These are phyloP conservation scores for Fraxinus anomala DNA, from an alignment of 257 asterid genomes.

Conservation along the genomic window DNA sequence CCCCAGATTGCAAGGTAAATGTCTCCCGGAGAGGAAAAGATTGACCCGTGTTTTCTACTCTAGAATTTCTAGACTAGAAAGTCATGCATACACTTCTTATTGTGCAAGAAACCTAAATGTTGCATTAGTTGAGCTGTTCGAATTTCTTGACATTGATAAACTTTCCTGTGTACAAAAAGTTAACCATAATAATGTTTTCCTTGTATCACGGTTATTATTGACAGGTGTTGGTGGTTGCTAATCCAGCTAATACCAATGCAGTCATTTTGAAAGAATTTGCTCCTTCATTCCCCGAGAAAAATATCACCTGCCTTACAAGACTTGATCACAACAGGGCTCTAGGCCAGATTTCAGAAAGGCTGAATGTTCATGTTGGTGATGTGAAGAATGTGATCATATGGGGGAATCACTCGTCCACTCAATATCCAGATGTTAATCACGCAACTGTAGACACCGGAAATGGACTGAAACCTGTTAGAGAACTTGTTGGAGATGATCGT, in stretches of 20 bases:
- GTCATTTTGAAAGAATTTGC: slow-evolving; percentile 74
- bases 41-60: too few species aligned
- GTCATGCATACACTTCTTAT: too few species aligned
- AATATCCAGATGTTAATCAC: slow-evolving; percentile 78
- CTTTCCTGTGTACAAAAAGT: too few species aligned
- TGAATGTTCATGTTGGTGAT: slow-evolving; percentile 59
- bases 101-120: too few species aligned
- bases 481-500: slow-evolving; percentile 53
- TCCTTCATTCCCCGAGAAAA: slow-evolving; percentile 66
- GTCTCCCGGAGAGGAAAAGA: neutral
- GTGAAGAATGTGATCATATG: slow-evolving; percentile 78
- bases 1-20: slow-evolving; percentile 71
- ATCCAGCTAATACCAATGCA: slow-evolving; percentile 87
- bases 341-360: slow-evolving; percentile 63
- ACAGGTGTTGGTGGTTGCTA: slow-evolving; percentile 42
- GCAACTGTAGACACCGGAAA: slow-evolving; percentile 45
- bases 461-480: slow-evolving; percentile 47
- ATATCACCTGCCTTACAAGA: slow-evolving; percentile 81
- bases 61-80: too few species aligned
- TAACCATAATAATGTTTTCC: neutral
- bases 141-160: too few species aligned
- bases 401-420: slow-evolving; percentile 94
- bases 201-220: neutral
- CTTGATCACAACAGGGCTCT: slow-evolving; percentile 82
- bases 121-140: too few species aligned